phyloP scores from a whole-genome alignment of 176 grass and related monocot genomes.

The Carex parvula region DNA sequence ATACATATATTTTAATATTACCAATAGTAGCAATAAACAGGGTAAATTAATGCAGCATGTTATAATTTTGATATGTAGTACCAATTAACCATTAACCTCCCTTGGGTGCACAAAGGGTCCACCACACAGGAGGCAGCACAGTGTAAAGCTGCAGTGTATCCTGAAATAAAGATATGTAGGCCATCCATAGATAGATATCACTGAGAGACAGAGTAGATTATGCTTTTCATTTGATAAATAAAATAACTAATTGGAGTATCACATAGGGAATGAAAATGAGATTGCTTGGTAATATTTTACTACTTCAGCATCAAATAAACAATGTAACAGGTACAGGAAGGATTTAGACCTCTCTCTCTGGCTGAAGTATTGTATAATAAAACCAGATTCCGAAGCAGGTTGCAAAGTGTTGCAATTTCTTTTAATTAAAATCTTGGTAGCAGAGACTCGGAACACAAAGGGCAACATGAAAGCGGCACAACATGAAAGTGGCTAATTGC shows the following conservation, averaged over 20 bases:
- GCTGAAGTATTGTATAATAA: background rate
- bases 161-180: slow-evolving; percentile 19
- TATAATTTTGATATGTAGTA: background rate
- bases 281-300: slow-evolving; percentile 21
- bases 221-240: slow-evolving; percentile 3
- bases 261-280: slow-evolving; percentile 14
- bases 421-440: background rate
- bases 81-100: background rate
- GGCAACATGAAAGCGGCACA: background rate
- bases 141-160: background rate
- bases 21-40: too few relatives aligned
- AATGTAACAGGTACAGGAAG: background rate
- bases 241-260: slow-evolving; percentile 1
- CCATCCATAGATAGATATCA: background rate
- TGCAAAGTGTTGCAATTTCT: background rate
- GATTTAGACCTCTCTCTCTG: background rate
- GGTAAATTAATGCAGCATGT: background rate
- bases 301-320: background rate
- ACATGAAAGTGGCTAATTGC: too few relatives aligned
- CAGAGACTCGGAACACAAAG: background rate
- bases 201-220: background rate
- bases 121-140: slow-evolving; percentile 1
- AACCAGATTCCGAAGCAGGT: background rate
- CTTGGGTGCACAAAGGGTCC: background rate
- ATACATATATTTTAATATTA: too few relatives aligned